These are phyloP conservation scores for Posidonia australis DNA, from an alignment of 106 monocot genomes.

Conservation along the genomic window DNA sequence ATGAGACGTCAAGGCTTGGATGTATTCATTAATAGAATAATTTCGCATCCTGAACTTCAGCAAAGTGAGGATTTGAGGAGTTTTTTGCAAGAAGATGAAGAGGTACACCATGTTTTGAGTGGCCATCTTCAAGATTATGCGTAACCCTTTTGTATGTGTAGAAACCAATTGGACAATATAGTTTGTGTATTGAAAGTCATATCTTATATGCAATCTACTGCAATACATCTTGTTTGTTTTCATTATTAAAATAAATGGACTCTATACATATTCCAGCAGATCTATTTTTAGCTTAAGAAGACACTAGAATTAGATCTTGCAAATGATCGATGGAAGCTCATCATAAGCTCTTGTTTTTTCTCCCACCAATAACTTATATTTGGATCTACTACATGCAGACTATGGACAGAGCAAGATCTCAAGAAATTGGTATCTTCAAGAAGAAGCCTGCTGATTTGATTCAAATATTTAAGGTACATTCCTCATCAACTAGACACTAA, in stretches of 20 bases:
- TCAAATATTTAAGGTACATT: conserved; percentile 76
- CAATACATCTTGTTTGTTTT: no score
- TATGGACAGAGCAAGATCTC: conserved; percentile 78
- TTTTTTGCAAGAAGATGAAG: conserved; percentile 79
- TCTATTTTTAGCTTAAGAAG: background rate
- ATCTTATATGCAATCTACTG: no score
- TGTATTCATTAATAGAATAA: conserved; percentile 57
- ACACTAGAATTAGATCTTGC: no score
- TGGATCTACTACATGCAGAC: conserved; percentile 31
- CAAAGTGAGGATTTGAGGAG: conserved; percentile 59
- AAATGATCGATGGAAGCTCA: no score
- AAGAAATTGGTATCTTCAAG: conserved; percentile 75
- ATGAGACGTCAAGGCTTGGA: conserved; percentile 66
- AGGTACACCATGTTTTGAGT: conserved; percentile 26
- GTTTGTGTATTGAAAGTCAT: no score
- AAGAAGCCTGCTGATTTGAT: conserved; percentile 85
- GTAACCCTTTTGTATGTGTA: no score
- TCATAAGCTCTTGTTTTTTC: background rate
- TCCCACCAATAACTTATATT: background rate
- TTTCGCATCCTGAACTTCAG: conserved; percentile 60
- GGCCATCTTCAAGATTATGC: background rate
- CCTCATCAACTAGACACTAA: background rate
- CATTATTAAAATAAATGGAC: no score
- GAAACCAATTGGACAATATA: no score
- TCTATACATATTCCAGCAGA: no score